Conservation (phyloP, 1,284 basidiomycete genomes). For the Leccinum brunneo-olivaceum region DNA sequence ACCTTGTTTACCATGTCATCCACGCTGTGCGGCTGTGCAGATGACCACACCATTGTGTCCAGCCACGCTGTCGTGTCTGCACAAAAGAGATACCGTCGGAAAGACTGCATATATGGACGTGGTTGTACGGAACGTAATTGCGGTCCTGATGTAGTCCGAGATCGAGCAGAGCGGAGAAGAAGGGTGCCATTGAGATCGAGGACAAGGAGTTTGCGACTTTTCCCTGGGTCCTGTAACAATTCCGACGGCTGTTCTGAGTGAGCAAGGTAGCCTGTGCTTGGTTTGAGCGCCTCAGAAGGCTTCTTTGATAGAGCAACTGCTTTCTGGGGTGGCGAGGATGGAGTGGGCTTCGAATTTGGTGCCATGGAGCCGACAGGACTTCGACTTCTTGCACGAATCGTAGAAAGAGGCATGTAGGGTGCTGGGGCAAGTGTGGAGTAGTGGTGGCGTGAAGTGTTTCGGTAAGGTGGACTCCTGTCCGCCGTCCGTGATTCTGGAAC, state of each 20-base stretch:
- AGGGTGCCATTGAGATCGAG: constrained; percentile 83
- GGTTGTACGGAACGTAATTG: constrained; percentile 34
- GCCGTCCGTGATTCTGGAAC: constrained; percentile 7
- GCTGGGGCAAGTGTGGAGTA: constrained; percentile 9
- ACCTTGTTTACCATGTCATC: constrained; percentile 58
- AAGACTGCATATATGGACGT: constrained; percentile 65
- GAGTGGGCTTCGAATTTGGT: not conserved
- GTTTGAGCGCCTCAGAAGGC: constrained; percentile 14
- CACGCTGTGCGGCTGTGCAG: constrained; percentile 77
- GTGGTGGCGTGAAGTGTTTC: constrained; percentile 3
- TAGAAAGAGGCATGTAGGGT: constrained; percentile 7
- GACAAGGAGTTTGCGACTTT: constrained; percentile 62
- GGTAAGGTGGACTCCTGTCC: constrained; percentile 4
- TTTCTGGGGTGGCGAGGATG: constrained; percentile 1
- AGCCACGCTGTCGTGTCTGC: constrained; percentile 52
- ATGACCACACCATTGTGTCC: constrained; percentile 84
- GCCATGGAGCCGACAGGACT: not conserved
- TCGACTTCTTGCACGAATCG: constrained; percentile 8
- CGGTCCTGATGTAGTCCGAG: constrained; percentile 25
- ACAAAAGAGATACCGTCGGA: constrained; percentile 60
- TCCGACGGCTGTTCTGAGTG: constrained; percentile 32
- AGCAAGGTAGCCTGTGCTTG: constrained; percentile 35
- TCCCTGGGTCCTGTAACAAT: constrained; percentile 29
- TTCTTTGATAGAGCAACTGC: constrained; percentile 3
- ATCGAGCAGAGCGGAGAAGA: constrained; percentile 49